These are phyloP conservation scores for Curvularia spicifera DNA, from an alignment of 2,329 filamentous ascomycete species.

Conservation along the genomic window DNA sequence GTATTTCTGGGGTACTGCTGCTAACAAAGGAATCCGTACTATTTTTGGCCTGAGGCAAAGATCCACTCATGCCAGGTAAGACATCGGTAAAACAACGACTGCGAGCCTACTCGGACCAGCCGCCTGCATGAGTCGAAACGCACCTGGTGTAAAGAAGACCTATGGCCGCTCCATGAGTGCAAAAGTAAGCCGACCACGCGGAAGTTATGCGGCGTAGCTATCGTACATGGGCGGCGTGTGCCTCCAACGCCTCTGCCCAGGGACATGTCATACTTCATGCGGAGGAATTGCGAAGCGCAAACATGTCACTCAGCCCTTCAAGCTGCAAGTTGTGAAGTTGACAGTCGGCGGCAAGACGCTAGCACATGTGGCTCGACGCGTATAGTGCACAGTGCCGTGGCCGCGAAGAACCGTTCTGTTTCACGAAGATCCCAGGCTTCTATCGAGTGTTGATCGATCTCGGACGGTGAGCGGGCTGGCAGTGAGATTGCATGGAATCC, in stretches of 20 bases:
- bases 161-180: conserved; percentile 18
- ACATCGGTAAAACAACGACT: conserved; percentile 18
- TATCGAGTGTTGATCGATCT: conserved; percentile 5
- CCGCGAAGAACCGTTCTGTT: neutral
- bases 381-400: conserved; percentile 2
- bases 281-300: conserved; percentile 5
- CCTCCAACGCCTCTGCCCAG: conserved; percentile 9
- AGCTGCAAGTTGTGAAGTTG: conserved; percentile 1
- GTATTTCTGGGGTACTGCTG: conserved; percentile 39
- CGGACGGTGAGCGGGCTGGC: neutral
- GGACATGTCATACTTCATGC: conserved; percentile 11
- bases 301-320: neutral
- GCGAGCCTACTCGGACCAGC: conserved; percentile 19
- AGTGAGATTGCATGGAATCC: conserved; percentile 16
- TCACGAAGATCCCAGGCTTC: conserved; percentile 10
- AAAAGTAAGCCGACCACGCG: conserved; percentile 15
- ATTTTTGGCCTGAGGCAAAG: conserved; percentile 39
- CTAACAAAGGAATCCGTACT: conserved; percentile 32
- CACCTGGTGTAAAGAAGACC: conserved; percentile 19
- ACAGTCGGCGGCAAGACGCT: conserved; percentile 7
- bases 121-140: conserved; percentile 31
- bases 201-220: conserved; percentile 22
- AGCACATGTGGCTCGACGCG: conserved; percentile 8
- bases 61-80: conserved; percentile 24
- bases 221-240: conserved; percentile 7